Percentiles rank a stretch among this genome's conserved stretches.
phyloP scores from a whole-genome alignment of 169 alveolate genomes.

The Eimeria necatrix region DNA sequence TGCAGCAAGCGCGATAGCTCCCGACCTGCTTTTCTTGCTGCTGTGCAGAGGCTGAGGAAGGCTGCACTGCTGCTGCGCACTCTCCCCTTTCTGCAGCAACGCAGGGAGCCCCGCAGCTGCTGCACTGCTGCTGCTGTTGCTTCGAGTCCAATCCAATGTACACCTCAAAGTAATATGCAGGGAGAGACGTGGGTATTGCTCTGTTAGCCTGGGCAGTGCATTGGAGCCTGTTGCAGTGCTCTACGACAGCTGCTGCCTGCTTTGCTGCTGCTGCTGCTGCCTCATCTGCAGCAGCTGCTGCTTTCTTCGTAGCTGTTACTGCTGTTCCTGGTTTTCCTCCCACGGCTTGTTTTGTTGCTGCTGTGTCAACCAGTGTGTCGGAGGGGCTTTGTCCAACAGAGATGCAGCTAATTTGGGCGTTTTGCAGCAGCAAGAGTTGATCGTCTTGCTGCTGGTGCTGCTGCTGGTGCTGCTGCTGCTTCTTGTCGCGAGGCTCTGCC shows the following conservation, averaged over 20 bases:
- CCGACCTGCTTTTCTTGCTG: background rate
- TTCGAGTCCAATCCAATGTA: conserved; percentile 25
- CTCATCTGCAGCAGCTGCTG: conserved; percentile 56
- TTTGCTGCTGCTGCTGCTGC: conserved; percentile 63
- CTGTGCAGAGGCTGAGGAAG: background rate
- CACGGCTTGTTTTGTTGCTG: conserved; percentile 21
- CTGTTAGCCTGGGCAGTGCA: conserved; percentile 75
- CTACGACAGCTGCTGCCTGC: background rate
- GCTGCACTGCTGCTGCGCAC: background rate
- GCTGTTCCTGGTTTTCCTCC: conserved; percentile 13
- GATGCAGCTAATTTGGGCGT: conserved; percentile 43
- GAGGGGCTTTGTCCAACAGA: conserved; percentile 13
- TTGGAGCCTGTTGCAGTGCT: conserved; percentile 30
- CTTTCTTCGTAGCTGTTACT: background rate
- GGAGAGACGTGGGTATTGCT: conserved; percentile 76
- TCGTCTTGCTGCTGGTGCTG: conserved; percentile 38
- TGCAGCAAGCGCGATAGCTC: conserved; percentile 14
- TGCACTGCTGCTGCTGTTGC: conserved; percentile 27
- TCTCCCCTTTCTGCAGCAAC: background rate
- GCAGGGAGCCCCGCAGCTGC: background rate
- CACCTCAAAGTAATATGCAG: conserved; percentile 83
- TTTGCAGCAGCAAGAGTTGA: background rate
- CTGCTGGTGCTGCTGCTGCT: conserved; percentile 32
- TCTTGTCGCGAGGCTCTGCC: background rate
- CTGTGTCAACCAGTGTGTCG: background rate